Percentiles rank a stretch among this genome's conserved stretches.
These are phyloP conservation scores for Glonium stellatum DNA, from an alignment of 495 filamentous ascomycete genomes.

Conservation along the genomic window DNA sequence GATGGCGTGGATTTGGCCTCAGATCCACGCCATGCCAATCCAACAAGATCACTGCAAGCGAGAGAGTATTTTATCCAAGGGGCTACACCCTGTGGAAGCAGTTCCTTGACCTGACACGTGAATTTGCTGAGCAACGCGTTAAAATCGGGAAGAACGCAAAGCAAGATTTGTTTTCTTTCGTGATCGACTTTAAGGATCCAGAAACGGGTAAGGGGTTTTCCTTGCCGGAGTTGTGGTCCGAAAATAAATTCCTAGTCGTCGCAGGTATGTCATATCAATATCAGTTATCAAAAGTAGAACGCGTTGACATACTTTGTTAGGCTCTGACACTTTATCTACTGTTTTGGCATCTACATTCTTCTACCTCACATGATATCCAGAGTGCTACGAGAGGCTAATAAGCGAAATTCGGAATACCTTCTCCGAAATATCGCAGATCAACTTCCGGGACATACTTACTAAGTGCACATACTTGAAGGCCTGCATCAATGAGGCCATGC, in stretches of 20 bases:
- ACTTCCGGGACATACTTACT: constrained; percentile 36
- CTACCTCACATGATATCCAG: constrained; percentile 50
- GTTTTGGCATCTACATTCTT: constrained; percentile 41
- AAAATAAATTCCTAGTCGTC: constrained; percentile 6
- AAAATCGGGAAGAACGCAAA: neutral
- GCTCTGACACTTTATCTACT: constrained; percentile 30
- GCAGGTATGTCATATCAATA: constrained; percentile 2
- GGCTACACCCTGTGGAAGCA: neutral
- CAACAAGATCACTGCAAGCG: too few species aligned
- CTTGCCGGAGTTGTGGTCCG: constrained; percentile 3
- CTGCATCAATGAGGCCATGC: constrained; percentile 58
- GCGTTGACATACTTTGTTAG: neutral
- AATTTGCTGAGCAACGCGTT: neutral
- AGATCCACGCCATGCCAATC: too few species aligned
- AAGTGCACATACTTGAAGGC: constrained; percentile 50
- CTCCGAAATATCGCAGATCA: constrained; percentile 40
- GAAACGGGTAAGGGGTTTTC: constrained; percentile 4
- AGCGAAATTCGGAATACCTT: constrained; percentile 49
- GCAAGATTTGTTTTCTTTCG: constrained; percentile 4
- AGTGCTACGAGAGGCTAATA: constrained; percentile 38
- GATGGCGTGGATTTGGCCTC: too few species aligned
- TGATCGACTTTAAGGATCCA: constrained; percentile 9
- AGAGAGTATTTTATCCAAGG: neutral
- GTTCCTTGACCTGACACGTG: neutral
- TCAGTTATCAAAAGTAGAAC: too few species aligned